Base-by-base conservation (phyloP, 352 stramenopile species). In the Paralagenidium karlingii region DNA sequence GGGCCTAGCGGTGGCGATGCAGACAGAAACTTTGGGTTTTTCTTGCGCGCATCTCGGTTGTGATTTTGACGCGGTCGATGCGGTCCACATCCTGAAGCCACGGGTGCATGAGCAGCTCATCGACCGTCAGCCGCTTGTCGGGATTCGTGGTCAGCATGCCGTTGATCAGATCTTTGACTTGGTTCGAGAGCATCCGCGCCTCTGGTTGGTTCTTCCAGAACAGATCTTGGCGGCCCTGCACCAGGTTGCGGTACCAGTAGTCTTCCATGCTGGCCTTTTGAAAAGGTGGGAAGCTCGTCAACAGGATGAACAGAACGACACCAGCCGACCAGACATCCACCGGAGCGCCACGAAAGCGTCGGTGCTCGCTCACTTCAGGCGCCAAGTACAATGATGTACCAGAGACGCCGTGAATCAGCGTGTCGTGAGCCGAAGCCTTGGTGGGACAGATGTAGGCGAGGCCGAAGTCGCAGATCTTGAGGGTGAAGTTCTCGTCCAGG, bases 391-490 rank as follows among this genome's bases (percentile, higher is more conserved):
- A 55, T 13, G 56, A 53, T 13, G 79, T 94, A 21, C 84, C 84
- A 45, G 77, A 87, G 26, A 85, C 60, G 22, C 86, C 67, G 28
- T 40, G 43, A 15, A 65, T 49, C 34, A 57, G 40, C 1, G 60
- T 30, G 32, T 65, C 55, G 16, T 54, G 55, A 37, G 47, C 73
- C 11, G 13, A 60, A 30, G 76, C 70, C 1, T 61, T 38, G 53
- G 45, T 42, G 1, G 47, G 38, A 6, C 58, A 47, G 40, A 75
- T 80, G 28, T 89, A 83, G 7, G 85, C 86, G 2, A 97, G 61
- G 5, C 89, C 89, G 70, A 98, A 97, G 51, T 97, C 89, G 15
- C 78, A 90, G 8, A 98, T 53, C 49, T 97, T 96, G 46, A 96
- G 57, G 8, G 60, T 66, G 48, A 73, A 81, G 18, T 70, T 53